A percentile compares a stretch with the other conserved stretches of the same genome.
Evolutionary conservation across 371 early-diverging fungal species (phyloP).

Genomic region (Mortierella sp.): DNA sequence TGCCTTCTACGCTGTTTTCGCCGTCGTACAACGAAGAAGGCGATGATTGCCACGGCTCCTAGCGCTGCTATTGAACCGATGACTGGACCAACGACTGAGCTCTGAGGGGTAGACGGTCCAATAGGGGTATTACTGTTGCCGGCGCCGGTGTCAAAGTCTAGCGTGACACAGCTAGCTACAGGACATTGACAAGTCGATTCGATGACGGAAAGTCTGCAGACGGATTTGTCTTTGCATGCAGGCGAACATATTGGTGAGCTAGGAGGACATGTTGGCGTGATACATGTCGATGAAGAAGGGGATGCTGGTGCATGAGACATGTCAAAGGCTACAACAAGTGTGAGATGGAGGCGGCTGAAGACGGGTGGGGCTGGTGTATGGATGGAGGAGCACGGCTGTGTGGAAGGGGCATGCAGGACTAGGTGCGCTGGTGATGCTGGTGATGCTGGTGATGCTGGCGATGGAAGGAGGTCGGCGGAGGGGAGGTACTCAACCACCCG

Average conservation of each 20-base stretch:
- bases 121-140: conserved; percentile 9
- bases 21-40: conserved; percentile 30
- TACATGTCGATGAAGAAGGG: conserved; percentile 1
- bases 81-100: conserved; percentile 32
- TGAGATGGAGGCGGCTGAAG: not conserved
- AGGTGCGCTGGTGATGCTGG: too few species aligned
- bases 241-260: conserved; percentile 2
- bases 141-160: conserved; percentile 24
- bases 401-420: not conserved
- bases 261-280: conserved; percentile 12
- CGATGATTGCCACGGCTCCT: conserved; percentile 15
- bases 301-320: not conserved
- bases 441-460: not conserved
- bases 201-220: conserved; percentile 20
- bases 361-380: not conserved
- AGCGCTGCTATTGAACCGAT: conserved; percentile 36
- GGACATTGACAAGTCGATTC: conserved; percentile 22
- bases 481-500: not conserved
- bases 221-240: conserved; percentile 10
- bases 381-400: conserved; percentile 1
- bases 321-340: too few species aligned
- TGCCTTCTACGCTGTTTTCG: conserved; percentile 10
- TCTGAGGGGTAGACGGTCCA: not conserved
- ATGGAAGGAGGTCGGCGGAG: not conserved
- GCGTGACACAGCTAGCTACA: conserved; percentile 23